Evolutionary conservation across 1,139 yeast genomes (phyloP).

Genomic region (Pichia sp.): DNA sequence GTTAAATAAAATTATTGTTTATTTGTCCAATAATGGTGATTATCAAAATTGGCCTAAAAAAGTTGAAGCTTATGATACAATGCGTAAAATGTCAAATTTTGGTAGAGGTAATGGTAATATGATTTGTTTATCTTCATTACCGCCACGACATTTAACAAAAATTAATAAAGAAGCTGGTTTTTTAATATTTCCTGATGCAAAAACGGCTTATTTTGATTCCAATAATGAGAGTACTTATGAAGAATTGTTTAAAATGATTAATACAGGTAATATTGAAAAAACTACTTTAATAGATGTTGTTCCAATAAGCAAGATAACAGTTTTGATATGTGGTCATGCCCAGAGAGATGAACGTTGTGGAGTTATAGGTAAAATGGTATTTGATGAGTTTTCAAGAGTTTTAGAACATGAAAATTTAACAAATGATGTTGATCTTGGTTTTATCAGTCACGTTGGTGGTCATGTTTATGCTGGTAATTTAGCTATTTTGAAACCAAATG

Average conservation of each 20-base stretch:
- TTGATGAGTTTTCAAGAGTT: conserved; percentile 44
- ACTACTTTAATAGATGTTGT: too few species aligned
- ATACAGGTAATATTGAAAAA: too few species aligned
- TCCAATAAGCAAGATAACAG: conserved; percentile 27
- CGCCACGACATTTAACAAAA: conserved; percentile 2
- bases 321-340: conserved; percentile 62
- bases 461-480: conserved; percentile 78
- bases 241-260: conserved; percentile 8
- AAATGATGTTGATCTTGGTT: conserved; percentile 37
- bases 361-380: conserved; percentile 49
- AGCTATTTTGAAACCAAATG: conserved; percentile 41
- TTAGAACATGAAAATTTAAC: conserved; percentile 31
- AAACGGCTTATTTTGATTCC: conserved; percentile 3
- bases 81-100: conserved; percentile 14
- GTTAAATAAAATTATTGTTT: conserved; percentile 52
- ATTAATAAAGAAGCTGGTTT: conserved; percentile 3
- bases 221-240: background rate
- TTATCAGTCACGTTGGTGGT: conserved; percentile 68
- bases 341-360: conserved; percentile 66
- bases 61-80: conserved; percentile 43
- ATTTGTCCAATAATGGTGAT: conserved; percentile 36
- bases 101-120: conserved; percentile 17
- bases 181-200: conserved; percentile 14
- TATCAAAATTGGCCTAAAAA: conserved; percentile 49
- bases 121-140: conserved; percentile 10